Evolutionary conservation across 371 early-diverging fungal species (phyloP).

Genomic region (Rhizopus microsporus): DNA sequence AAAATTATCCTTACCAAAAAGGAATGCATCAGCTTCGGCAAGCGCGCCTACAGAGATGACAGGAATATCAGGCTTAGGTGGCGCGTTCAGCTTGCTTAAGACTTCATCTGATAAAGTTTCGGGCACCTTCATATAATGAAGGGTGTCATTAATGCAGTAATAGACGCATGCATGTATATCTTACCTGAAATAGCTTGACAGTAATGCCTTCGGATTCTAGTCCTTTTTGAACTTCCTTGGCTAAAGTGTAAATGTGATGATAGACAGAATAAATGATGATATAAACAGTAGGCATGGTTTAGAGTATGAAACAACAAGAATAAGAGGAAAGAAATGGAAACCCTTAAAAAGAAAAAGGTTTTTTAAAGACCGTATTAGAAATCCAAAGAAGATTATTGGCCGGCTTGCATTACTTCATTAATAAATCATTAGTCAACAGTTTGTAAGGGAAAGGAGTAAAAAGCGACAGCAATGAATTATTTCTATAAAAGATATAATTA

Average conservation of each 20-base stretch:
- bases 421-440: too few relatives aligned
- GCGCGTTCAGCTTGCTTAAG: slow-evolving; percentile 73
- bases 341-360: too few relatives aligned
- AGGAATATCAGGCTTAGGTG: slow-evolving; percentile 62
- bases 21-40: slow-evolving; percentile 71
- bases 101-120: slow-evolving; percentile 72
- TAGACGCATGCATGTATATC: neutral
- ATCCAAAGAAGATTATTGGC: too few relatives aligned
- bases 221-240: slow-evolving; percentile 60
- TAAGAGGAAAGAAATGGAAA: too few relatives aligned
- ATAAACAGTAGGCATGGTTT: slow-evolving; percentile 44
- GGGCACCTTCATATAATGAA: slow-evolving; percentile 17
- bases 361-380: too few relatives aligned
- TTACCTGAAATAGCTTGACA: slow-evolving; percentile 59
- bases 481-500: too few relatives aligned
- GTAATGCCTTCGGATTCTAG: slow-evolving; percentile 57
- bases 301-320: too few relatives aligned
- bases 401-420: too few relatives aligned
- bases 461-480: too few relatives aligned
- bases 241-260: slow-evolving; percentile 75
- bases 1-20: slow-evolving; percentile 59
- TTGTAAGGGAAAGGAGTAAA: too few relatives aligned
- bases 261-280: slow-evolving; percentile 74
- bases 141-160: neutral
- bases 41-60: slow-evolving; percentile 60